Percentiles rank a stretch among this genome's conserved stretches.
phyloP scores from a whole-genome alignment of 495 filamentous ascomycete species.

The Cladorrhinum samala region DNA sequence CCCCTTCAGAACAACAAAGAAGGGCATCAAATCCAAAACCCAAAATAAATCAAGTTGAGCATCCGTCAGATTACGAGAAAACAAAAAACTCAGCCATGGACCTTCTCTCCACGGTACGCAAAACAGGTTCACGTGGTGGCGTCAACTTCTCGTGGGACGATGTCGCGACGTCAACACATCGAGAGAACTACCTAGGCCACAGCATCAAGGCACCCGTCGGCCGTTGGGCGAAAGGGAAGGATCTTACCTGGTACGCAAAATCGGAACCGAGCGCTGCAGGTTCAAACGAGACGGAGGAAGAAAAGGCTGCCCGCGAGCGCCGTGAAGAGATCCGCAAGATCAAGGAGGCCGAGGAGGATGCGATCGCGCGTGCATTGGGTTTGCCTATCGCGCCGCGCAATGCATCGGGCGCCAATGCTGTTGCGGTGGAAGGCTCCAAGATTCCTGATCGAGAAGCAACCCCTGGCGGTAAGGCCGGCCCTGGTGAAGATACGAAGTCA shows the following conservation, averaged over 20 bases:
- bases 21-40: too few species aligned
- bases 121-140: slow-evolving; percentile 89
- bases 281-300: slow-evolving; percentile 52
- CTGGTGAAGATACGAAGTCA: slow-evolving; percentile 8
- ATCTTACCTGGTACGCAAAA: slow-evolving; percentile 86
- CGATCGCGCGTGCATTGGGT: slow-evolving; percentile 73
- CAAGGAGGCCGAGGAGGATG: slow-evolving; percentile 92
- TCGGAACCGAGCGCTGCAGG: slow-evolving; percentile 44
- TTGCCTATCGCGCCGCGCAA: slow-evolving; percentile 56
- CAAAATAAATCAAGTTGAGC: too few species aligned
- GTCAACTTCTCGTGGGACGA: slow-evolving; percentile 95
- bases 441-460: slow-evolving; percentile 3
- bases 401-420: slow-evolving; percentile 44
- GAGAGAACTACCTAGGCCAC: slow-evolving; percentile 97
- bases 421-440: slow-evolving; percentile 31
- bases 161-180: slow-evolving; percentile 76
- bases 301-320: slow-evolving; percentile 56
- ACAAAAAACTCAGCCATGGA: too few species aligned
- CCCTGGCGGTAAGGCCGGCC: neutral
- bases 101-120: slow-evolving; percentile 84
- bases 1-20: too few species aligned
- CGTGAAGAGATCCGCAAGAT: slow-evolving; percentile 73
- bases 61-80: too few species aligned
- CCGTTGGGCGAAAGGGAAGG: slow-evolving; percentile 87
- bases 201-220: slow-evolving; percentile 93